Evolutionary conservation across 2,329 filamentous ascomycete species (phyloP).

Genomic region (Xylaria sp.): DNA sequence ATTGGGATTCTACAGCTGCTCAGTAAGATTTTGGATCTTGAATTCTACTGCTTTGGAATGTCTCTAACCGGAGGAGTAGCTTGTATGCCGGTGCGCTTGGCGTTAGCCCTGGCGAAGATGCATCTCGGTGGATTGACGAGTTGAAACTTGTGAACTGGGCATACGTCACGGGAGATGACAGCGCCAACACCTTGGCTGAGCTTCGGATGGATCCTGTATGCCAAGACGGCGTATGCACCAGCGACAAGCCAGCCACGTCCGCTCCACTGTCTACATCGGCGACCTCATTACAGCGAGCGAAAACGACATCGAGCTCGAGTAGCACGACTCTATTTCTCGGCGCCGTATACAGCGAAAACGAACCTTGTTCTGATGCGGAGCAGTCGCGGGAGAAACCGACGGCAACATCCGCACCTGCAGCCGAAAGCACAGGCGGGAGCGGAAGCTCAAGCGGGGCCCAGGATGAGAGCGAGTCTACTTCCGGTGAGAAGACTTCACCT

Average conservation of each 20-base stretch:
- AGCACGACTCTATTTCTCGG: constrained; percentile 31
- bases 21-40: constrained; percentile 52
- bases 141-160: constrained; percentile 66
- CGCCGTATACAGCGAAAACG: constrained; percentile 52
- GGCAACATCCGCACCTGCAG: constrained; percentile 22
- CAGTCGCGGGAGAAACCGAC: constrained; percentile 23
- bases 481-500: constrained; percentile 38
- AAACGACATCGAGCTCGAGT: constrained; percentile 13
- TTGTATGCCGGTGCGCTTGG: constrained; percentile 77
- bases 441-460: constrained; percentile 9
- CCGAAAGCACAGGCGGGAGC: constrained; percentile 36
- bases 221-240: constrained; percentile 49
- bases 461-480: constrained; percentile 25
- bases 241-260: constrained; percentile 45
- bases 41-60: background rate
- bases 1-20: constrained; percentile 68
- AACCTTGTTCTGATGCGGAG: constrained; percentile 28
- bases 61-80: constrained; percentile 36
- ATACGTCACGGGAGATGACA: constrained; percentile 63
- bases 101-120: constrained; percentile 45
- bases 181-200: constrained; percentile 67
- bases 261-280: constrained; percentile 4
- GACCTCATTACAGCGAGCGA: constrained; percentile 4
- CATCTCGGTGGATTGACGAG: constrained; percentile 66
- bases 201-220: constrained; percentile 75